Conservation (phyloP, 495 filamentous ascomycete genomes). For the Talaromyces proteolyticus region DNA sequence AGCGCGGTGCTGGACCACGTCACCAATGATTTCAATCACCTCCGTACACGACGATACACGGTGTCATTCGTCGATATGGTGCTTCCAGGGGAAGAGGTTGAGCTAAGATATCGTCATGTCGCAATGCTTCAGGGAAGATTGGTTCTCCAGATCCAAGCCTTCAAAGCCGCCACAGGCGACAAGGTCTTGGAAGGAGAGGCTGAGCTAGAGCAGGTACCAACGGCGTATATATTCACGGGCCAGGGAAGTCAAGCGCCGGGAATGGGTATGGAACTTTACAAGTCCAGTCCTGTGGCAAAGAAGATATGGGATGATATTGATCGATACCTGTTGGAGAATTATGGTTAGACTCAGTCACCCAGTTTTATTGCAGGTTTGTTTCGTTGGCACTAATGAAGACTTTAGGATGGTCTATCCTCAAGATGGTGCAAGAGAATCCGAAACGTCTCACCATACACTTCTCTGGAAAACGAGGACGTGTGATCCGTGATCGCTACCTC, state of each 20-base stretch:
- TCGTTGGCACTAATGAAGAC: too few relatives aligned
- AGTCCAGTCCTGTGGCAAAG: conserved; percentile 81
- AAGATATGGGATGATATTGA: conserved; percentile 98
- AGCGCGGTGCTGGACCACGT: conserved; percentile 95
- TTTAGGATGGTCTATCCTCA: conserved; percentile 86
- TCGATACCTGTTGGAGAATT: conserved; percentile 96
- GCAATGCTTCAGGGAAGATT: conserved; percentile 97
- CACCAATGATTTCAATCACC: conserved; percentile 96
- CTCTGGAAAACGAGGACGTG: conserved; percentile 90
- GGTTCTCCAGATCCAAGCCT: conserved; percentile 95
- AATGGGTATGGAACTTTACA: conserved; percentile 99
- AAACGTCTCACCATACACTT: conserved; percentile 98
- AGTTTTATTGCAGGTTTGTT: too few relatives aligned
- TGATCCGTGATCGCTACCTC: conserved; percentile 98
- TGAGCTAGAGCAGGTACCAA: conserved; percentile 93
- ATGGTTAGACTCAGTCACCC: conserved; percentile 48
- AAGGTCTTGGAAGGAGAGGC: conserved; percentile 92
- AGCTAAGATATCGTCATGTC: conserved; percentile 88
- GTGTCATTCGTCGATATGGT: conserved; percentile 96
- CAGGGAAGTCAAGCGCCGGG: conserved; percentile 97
- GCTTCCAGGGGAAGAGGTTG: conserved; percentile 86
- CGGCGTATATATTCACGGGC: conserved; percentile 94
- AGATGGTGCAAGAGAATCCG: conserved; percentile 98
- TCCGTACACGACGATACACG: conserved; percentile 92
- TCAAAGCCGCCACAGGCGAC: conserved; percentile 86